A percentile compares a stretch with the other conserved stretches of the same genome.
phyloP scores from a whole-genome alignment of 257 asterid species.

The Catharanthus roseus region DNA sequence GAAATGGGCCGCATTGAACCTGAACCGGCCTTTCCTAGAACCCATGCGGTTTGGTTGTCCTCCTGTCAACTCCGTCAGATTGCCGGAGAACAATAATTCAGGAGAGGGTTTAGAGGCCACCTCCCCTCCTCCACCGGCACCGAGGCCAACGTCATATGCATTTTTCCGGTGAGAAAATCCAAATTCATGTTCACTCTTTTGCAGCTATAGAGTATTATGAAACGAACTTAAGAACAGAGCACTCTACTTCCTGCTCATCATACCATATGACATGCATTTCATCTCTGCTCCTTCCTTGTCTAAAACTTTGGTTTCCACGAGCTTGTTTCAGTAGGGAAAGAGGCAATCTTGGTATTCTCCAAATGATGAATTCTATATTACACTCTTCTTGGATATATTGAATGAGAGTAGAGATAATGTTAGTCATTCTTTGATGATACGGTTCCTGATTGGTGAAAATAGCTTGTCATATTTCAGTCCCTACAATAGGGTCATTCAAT shows the following conservation, averaged over 20 bases:
- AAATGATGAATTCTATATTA: slow-evolving; percentile 58
- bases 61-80: not conserved
- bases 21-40: no score
- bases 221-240: not conserved
- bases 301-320: slow-evolving; percentile 19
- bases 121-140: not conserved
- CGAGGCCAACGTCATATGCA: not conserved
- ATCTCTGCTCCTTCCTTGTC: not conserved
- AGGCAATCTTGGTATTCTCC: slow-evolving; percentile 77
- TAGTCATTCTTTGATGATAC: slow-evolving; percentile 81
- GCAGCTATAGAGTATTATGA: not conserved
- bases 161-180: not conserved
- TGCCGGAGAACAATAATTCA: not conserved
- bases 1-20: slow-evolving; percentile 1
- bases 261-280: slow-evolving; percentile 1
- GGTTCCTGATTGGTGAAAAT: slow-evolving; percentile 51
- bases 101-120: not conserved
- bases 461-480: slow-evolving; percentile 44
- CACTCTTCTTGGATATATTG: slow-evolving; percentile 71
- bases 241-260: not conserved
- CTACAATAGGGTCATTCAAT: slow-evolving; percentile 75
- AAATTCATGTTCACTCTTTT: not conserved
- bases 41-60: not conserved
- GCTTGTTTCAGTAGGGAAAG: slow-evolving; percentile 85
- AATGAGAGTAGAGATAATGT: slow-evolving; percentile 59